Percentiles rank a stretch among this genome's conserved stretches.
Conservation (phyloP, 1,284 basidiomycete species). For the Porphyrellus sp. region DNA sequence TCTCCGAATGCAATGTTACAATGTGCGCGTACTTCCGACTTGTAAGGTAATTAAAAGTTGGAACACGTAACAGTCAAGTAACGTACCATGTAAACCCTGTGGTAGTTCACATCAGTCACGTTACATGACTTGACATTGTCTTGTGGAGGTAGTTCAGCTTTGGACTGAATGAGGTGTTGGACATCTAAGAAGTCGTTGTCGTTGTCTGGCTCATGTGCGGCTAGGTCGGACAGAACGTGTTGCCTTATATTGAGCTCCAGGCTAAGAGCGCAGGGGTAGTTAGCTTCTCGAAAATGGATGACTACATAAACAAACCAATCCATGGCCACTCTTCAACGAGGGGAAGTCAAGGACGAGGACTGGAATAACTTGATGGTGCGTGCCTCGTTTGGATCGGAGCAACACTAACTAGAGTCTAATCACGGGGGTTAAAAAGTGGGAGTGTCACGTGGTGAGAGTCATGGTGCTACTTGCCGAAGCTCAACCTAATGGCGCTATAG, state of each 20-base stretch:
- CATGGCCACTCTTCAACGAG: conserved; percentile 16
- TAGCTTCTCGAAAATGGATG: background rate
- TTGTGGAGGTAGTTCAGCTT: conserved; percentile 42
- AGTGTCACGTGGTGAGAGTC: background rate
- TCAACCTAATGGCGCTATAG: conserved; percentile 39
- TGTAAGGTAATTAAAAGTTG: conserved; percentile 11
- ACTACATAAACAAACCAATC: conserved; percentile 26
- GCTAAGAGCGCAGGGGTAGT: conserved; percentile 35
- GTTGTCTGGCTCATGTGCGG: conserved; percentile 55
- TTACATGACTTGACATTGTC: background rate
- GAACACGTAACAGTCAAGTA: background rate
- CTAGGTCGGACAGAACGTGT: conserved; percentile 78
- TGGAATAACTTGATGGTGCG: too few relatives aligned
- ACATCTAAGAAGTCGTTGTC: conserved; percentile 48
- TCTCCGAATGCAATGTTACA: conserved; percentile 79
- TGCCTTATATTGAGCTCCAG: conserved; percentile 79
- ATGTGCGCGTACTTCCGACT: conserved; percentile 63
- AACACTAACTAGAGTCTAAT: too few relatives aligned
- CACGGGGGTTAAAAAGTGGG: too few relatives aligned
- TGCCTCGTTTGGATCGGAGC: too few relatives aligned
- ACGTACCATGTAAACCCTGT: conserved; percentile 29
- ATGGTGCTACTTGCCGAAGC: background rate
- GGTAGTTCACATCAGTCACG: background rate
- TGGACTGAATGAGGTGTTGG: conserved; percentile 58
- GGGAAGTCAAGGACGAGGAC: background rate